A percentile compares a stretch with the other conserved stretches of the same genome.
Conservation (phyloP, 192 early-diverging fungal genomes). For the Haplosporangium gracile region DNA sequence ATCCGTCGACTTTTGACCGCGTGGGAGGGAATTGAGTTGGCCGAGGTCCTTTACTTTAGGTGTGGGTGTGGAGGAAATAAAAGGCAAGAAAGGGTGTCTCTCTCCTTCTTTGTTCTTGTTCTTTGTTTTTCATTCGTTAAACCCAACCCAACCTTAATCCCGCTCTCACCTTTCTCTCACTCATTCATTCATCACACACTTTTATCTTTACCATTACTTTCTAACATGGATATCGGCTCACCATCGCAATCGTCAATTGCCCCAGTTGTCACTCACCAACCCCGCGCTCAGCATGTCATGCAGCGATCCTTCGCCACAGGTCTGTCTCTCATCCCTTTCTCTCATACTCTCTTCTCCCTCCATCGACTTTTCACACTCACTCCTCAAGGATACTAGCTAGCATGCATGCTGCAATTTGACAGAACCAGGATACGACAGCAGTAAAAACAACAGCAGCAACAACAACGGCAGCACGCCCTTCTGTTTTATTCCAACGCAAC, state of each 20-base stretch:
- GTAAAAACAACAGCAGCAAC: no score
- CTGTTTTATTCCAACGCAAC: background rate
- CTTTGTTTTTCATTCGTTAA: background rate
- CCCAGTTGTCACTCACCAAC: slow-evolving; percentile 16
- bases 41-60: background rate
- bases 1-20: background rate
- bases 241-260: background rate
- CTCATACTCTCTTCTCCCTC: background rate
- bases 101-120: background rate
- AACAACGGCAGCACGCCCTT: no score
- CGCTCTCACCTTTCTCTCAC: background rate
- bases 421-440: no score
- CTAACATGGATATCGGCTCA: slow-evolving; percentile 3
- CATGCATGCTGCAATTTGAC: no score
- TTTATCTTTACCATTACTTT: background rate
- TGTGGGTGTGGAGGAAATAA: background rate
- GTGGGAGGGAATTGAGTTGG: background rate
- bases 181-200: background rate
- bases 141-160: background rate
- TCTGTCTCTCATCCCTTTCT: background rate
- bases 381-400: background rate
- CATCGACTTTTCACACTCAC: background rate
- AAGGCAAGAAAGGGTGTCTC: background rate
- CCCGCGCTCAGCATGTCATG: slow-evolving; percentile 29
- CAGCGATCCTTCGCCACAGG: slow-evolving; percentile 39